A percentile compares a stretch with the other conserved stretches of the same genome.
phyloP scores from a whole-genome alignment of 352 stramenopile species.

The Pythium brachiatum region DNA sequence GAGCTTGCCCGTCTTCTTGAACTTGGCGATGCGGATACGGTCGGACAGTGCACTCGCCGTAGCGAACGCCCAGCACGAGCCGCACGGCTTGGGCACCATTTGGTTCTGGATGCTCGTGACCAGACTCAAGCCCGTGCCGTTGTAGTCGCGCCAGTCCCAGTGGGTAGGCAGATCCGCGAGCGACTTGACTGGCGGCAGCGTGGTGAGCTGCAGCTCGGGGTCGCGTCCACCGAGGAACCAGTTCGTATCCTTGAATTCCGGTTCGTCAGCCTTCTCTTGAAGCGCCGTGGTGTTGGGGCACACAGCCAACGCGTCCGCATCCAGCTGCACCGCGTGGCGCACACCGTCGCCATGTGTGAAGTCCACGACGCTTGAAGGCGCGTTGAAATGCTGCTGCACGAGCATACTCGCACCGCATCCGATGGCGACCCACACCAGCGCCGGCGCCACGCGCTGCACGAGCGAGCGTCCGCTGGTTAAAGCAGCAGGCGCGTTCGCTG shows the following conservation, averaged over 20 bases:
- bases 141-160: slow-evolving; percentile 83
- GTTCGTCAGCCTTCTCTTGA: slow-evolving; percentile 12
- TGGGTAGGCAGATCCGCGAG: slow-evolving; percentile 59
- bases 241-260: slow-evolving; percentile 36
- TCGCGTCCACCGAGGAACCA: slow-evolving; percentile 71
- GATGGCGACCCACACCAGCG: slow-evolving; percentile 51
- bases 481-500: slow-evolving; percentile 32
- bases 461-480: slow-evolving; percentile 16
- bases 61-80: slow-evolving; percentile 78
- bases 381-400: slow-evolving; percentile 10
- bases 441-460: slow-evolving; percentile 26
- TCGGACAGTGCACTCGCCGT: slow-evolving; percentile 73
- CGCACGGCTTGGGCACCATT: slow-evolving; percentile 73
- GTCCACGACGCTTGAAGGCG: slow-evolving; percentile 23
- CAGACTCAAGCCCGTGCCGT: slow-evolving; percentile 69
- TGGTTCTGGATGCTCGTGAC: slow-evolving; percentile 77
- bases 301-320: slow-evolving; percentile 52
- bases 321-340: slow-evolving; percentile 47
- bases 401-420: slow-evolving; percentile 47
- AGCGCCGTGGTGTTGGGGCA: slow-evolving; percentile 31
- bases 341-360: slow-evolving; percentile 39
- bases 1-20: slow-evolving; percentile 53
- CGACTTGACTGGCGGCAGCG: slow-evolving; percentile 42
- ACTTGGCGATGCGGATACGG: slow-evolving; percentile 69
- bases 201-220: slow-evolving; percentile 47